Evolutionary conservation across 2,329 filamentous ascomycete species (phyloP), one percentile per base, ranked within the genome.

Genomic region (Rachicladosporium sp.): DNA sequence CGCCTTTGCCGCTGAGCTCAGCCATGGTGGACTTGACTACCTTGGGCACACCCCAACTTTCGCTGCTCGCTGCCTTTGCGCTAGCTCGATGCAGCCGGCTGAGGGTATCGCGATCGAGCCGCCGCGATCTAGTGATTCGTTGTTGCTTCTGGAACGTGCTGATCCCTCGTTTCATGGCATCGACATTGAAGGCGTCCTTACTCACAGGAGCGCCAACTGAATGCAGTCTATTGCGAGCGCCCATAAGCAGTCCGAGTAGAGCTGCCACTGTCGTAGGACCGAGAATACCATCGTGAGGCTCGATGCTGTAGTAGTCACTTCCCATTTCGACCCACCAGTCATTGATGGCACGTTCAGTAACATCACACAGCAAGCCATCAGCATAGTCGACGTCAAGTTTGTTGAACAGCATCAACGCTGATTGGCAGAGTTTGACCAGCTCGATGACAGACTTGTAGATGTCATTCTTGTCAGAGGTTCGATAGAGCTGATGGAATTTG

Each of bases 271-370:
- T 95, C 0, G 85, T 93, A 2, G 91, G 88, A 0, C 91, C 91
- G 2, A 98, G 66, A 13, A 93, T 87, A 9, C 89, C 89, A 62
- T 98, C 91, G 7, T 82, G 82, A 1, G 91, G 89, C 59, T 96
- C 91, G 29, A 87, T 76, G 40, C 89, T 93, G 66, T 89, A 95
- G 54, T 91, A 80, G 49, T 96, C 89, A 1, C 80, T 80, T 2
- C 91, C 91, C 43, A 95, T 81, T 52, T 94, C 85, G 1, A 83
- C 80, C 91, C 91, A 96, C 91, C 91, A 98, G 58, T 95, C 84
- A 46, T 80, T 81, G 50, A 96, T 78, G 1, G 88, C 86, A 45
- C 74, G 80, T 59, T 98, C 91, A 0, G 91, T 96, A 32, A 91
- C 71, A 63, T 98, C 91, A 58, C 91, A 98, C 3, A 98, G 72